Conservation (phyloP, 1,139 yeast species). For the Diutina ranongensis region DNA sequence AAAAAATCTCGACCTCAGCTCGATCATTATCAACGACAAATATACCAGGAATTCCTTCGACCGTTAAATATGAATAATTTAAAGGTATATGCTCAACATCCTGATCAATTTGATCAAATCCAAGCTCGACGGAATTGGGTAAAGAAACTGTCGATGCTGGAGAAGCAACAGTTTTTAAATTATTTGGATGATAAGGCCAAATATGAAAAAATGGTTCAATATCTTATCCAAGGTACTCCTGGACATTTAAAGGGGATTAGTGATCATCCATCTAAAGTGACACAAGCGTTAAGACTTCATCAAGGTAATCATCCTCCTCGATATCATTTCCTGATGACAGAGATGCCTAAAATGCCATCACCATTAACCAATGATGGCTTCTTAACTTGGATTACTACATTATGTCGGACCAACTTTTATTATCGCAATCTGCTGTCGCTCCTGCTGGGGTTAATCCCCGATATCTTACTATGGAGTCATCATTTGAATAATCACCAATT, state of each 20-base stretch:
- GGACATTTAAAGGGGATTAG: slow-evolving; percentile 14
- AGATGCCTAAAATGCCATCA: slow-evolving; percentile 24
- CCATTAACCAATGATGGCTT: slow-evolving; percentile 21
- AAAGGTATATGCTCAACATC: slow-evolving; percentile 18
- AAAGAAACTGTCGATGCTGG: slow-evolving; percentile 12
- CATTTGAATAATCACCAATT: slow-evolving; percentile 20
- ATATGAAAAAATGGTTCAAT: slow-evolving; percentile 23
- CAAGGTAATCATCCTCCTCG: slow-evolving; percentile 8
- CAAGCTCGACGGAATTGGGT: slow-evolving; percentile 21
- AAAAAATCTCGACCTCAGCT: slow-evolving; percentile 8
- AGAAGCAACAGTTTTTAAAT: slow-evolving; percentile 6
- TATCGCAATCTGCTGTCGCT: slow-evolving; percentile 27
- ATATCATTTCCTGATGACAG: slow-evolving; percentile 15
- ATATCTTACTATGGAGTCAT: slow-evolving; percentile 30
- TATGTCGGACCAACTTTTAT: slow-evolving; percentile 25
- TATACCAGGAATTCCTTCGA: slow-evolving; percentile 24
- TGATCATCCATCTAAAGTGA: slow-evolving; percentile 9
- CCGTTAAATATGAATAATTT: slow-evolving; percentile 27
- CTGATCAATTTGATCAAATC: slow-evolving; percentile 13
- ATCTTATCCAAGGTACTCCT: slow-evolving; percentile 25
- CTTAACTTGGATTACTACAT: slow-evolving; percentile 23
- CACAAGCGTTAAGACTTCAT: slow-evolving; percentile 10
- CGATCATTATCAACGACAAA: slow-evolving; percentile 13
- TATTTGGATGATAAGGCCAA: slow-evolving; percentile 19
- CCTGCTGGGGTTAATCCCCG: slow-evolving; percentile 26